A percentile compares a stretch with the other conserved stretches of the same genome.
Evolutionary conservation across 2,329 filamentous ascomycete genomes (phyloP).

Genomic region (Pezicula rhizophila): DNA sequence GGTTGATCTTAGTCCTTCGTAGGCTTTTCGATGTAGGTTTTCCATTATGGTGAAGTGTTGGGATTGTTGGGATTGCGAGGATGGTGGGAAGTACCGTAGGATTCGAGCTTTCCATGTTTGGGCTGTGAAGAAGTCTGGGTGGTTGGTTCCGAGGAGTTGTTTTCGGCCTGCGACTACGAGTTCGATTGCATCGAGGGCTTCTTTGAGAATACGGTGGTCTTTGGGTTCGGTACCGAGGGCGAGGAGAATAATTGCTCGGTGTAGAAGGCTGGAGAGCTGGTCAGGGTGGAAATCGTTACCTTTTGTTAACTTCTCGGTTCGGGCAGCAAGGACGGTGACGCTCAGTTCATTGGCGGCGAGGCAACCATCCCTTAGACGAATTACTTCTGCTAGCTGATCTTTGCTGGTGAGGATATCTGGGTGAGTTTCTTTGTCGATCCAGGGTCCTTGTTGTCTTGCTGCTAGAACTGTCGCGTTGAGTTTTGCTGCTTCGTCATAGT

Average conservation of each 20-base stretch:
- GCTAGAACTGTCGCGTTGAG: constrained; percentile 14
- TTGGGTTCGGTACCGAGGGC: constrained; percentile 15
- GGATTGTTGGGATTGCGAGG: constrained; percentile 6
- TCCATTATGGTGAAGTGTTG: constrained; percentile 16
- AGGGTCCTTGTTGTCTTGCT: constrained; percentile 15
- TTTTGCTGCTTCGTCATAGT: constrained; percentile 18
- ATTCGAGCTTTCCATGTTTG: constrained; percentile 23
- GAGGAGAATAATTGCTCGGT: constrained; percentile 19
- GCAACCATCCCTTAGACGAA: constrained; percentile 17
- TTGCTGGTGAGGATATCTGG: constrained; percentile 22
- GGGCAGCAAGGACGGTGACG: constrained; percentile 11
- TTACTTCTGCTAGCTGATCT: constrained; percentile 18
- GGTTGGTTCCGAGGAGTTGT: constrained; percentile 13
- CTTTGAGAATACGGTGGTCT: background rate
- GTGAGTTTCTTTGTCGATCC: constrained; percentile 17
- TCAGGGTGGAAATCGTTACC: constrained; percentile 21
- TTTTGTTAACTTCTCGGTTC: constrained; percentile 18
- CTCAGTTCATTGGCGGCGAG: constrained; percentile 18
- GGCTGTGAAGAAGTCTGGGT: constrained; percentile 17
- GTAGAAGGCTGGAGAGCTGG: constrained; percentile 20
- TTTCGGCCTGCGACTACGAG: constrained; percentile 12
- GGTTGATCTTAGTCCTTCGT: constrained; percentile 15
- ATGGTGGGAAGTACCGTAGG: constrained; percentile 15
- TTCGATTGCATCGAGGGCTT: constrained; percentile 17
- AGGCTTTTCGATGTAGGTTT: constrained; percentile 13